These are phyloP conservation scores for Sphagnum magellanicum DNA, from an alignment of 228 moss, liverwort and hornwort genomes.

Conservation along the genomic window DNA sequence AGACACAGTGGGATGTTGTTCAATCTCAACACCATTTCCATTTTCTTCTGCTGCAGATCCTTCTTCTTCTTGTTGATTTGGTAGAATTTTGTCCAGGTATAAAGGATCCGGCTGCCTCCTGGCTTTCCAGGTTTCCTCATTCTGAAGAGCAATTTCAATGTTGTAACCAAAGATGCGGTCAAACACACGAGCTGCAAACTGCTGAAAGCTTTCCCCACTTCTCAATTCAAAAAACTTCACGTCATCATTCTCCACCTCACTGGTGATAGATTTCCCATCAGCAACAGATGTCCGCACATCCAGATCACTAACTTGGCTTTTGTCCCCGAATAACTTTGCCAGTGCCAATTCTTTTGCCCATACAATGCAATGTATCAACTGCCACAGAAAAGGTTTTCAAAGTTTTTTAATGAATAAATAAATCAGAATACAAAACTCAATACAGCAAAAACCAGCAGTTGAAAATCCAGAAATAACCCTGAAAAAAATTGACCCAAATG, in stretches of 20 bases:
- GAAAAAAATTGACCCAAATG: too few species aligned
- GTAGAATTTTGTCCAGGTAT: slow-evolving; percentile 65
- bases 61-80: slow-evolving; percentile 18
- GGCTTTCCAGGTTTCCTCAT: slow-evolving; percentile 96
- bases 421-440: too few species aligned
- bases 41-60: slow-evolving; percentile 8
- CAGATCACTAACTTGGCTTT: slow-evolving; percentile 77
- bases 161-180: slow-evolving; percentile 93
- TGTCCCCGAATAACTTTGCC: slow-evolving; percentile 90
- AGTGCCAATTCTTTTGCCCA: slow-evolving; percentile 97
- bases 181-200: slow-evolving; percentile 72
- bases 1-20: slow-evolving; percentile 36
- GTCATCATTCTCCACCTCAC: slow-evolving; percentile 66
- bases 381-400: slow-evolving; percentile 15
- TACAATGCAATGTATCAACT: slow-evolving; percentile 98
- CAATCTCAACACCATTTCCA: slow-evolving; percentile 25
- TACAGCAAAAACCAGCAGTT: too few species aligned
- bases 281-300: slow-evolving; percentile 59
- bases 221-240: slow-evolving; percentile 66
- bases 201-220: slow-evolving; percentile 54
- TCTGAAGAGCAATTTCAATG: slow-evolving; percentile 78
- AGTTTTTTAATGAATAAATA: background rate
- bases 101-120: slow-evolving; percentile 78
- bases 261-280: slow-evolving; percentile 48
- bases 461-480: too few species aligned